These are phyloP conservation scores for Chlorophyllum brunneum DNA, from an alignment of 768 basidiomycete species.

Conservation along the genomic window DNA sequence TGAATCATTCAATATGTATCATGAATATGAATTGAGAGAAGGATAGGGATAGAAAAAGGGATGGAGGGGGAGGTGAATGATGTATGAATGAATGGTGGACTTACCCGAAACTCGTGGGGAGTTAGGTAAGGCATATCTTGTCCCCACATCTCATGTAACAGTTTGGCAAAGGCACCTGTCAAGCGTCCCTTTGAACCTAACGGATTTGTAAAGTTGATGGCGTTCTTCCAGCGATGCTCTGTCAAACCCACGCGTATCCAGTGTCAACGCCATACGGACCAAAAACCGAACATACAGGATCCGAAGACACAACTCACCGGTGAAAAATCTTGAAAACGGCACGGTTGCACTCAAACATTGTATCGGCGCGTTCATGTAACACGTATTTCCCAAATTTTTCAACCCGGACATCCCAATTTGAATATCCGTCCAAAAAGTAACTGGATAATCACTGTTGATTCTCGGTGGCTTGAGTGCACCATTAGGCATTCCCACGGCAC, in stretches of 20 bases:
- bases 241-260: conserved; percentile 5
- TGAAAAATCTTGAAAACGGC: conserved; percentile 91
- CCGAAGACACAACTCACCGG: conserved; percentile 45
- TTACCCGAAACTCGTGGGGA: conserved; percentile 81
- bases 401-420: conserved; percentile 80
- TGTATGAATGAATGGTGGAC: conserved; percentile 18
- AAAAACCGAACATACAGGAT: not conserved
- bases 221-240: conserved; percentile 81
- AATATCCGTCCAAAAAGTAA: conserved; percentile 79
- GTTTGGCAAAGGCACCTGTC: conserved; percentile 75
- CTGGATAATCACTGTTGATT: conserved; percentile 73
- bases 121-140: conserved; percentile 80
- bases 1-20: not conserved
- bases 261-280: conserved; percentile 1
- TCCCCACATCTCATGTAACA: conserved; percentile 86
- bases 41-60: not conserved
- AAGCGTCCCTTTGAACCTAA: conserved; percentile 86
- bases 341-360: conserved; percentile 95
- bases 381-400: conserved; percentile 96
- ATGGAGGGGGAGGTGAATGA: not conserved
- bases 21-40: not conserved
- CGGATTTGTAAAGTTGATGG: conserved; percentile 81
- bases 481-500: conserved; percentile 8
- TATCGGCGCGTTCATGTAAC: conserved; percentile 98
- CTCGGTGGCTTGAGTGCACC: conserved; percentile 56